These are phyloP conservation scores for Nakazawaea laoshanensis DNA, from an alignment of 805 yeast genomes.

Conservation along the genomic window DNA sequence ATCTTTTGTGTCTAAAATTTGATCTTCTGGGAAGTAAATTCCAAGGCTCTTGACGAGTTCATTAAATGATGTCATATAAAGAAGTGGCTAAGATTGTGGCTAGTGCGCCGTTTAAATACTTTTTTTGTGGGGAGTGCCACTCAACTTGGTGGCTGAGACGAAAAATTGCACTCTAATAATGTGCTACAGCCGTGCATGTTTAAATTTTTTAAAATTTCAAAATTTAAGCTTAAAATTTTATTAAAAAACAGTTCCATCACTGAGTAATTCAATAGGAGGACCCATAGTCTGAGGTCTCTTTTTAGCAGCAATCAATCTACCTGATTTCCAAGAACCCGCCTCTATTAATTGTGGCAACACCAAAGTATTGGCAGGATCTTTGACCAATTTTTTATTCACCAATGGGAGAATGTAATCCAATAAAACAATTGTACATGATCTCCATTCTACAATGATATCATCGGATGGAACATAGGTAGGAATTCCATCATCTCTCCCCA, in stretches of 20 bases:
- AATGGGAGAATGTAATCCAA: constrained; percentile 44
- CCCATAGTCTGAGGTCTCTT: constrained; percentile 42
- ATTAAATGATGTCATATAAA: too few species aligned
- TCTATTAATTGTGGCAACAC: constrained; percentile 52
- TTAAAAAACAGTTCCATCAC: constrained; percentile 61
- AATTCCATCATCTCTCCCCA: constrained; percentile 21
- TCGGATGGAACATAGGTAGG: constrained; percentile 47
- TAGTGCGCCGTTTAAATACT: too few species aligned
- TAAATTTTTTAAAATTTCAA: too few species aligned
- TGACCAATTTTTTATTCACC: constrained; percentile 36
- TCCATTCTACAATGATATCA: constrained; percentile 62
- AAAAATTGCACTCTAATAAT: too few species aligned
- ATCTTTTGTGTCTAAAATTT: constrained; percentile 25
- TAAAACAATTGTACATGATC: constrained; percentile 51
- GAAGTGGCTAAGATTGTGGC: too few species aligned
- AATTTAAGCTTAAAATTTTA: too few species aligned
- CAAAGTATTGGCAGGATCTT: constrained; percentile 23
- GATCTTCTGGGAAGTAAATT: constrained; percentile 16
- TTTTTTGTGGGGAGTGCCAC: too few species aligned
- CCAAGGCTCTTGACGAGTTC: constrained; percentile 18
- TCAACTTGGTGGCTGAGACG: too few species aligned
- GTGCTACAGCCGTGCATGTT: too few species aligned
- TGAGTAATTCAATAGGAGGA: constrained; percentile 53
- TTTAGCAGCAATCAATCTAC: constrained; percentile 48
- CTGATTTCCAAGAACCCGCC: constrained; percentile 65